phyloP scores from a whole-genome alignment of 495 filamentous ascomycete genomes.

The Platismatia glauca region DNA sequence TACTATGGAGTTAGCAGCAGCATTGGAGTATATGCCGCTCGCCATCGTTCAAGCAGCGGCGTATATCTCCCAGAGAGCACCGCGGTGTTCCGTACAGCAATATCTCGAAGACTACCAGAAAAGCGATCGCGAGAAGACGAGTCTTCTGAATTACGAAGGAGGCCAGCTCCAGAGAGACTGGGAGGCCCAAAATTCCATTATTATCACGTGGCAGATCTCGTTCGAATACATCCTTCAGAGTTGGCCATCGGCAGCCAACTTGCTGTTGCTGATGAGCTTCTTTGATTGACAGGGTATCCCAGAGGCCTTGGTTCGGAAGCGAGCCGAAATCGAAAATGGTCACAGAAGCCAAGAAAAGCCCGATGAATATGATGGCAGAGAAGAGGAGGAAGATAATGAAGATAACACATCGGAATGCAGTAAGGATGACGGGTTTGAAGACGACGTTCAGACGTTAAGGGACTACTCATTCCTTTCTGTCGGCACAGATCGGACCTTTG shows the following conservation, averaged over 20 bases:
- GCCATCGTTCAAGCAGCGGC: constrained; percentile 43
- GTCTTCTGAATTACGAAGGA: constrained; percentile 33
- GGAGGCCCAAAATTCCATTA: constrained; percentile 35
- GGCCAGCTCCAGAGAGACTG: constrained; percentile 34
- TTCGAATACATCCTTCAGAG: constrained; percentile 36
- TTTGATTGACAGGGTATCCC: constrained; percentile 30
- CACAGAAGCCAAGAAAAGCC: background rate
- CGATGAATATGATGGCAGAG: background rate
- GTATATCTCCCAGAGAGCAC: constrained; percentile 33
- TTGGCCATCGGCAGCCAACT: constrained; percentile 23
- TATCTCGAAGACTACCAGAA: constrained; percentile 34
- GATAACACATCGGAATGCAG: too few species aligned
- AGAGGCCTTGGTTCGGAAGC: constrained; percentile 1
- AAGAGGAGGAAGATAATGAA: background rate
- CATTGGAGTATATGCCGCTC: constrained; percentile 41
- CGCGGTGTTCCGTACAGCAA: constrained; percentile 21
- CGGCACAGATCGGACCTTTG: constrained; percentile 23
- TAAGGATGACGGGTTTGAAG: too few species aligned
- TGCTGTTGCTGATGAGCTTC: constrained; percentile 31
- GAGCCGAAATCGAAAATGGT: background rate
- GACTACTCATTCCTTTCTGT: background rate
- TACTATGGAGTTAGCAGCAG: constrained; percentile 24
- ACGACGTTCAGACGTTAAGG: background rate
- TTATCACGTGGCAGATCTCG: constrained; percentile 41
- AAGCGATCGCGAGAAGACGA: constrained; percentile 26